Conservation (phyloP, 108 stramenopile species). For the Fistulifera pelliculosa region DNA sequence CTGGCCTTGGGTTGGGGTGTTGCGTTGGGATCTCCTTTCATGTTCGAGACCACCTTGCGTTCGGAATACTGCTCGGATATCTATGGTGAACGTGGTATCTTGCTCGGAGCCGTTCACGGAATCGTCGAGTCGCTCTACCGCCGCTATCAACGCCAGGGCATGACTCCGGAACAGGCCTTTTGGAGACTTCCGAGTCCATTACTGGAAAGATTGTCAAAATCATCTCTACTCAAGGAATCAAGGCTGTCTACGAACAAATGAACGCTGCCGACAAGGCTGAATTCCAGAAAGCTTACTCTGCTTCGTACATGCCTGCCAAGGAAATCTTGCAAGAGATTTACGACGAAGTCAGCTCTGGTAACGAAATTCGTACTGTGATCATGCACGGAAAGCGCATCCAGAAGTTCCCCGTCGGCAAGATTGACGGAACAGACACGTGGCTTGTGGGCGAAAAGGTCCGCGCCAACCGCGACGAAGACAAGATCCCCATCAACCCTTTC, state of each 20-base stretch:
- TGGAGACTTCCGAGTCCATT: constrained; percentile 91
- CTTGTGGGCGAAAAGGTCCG: constrained; percentile 93
- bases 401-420: constrained; percentile 95
- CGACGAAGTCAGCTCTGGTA: constrained; percentile 94
- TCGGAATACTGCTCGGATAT: constrained; percentile 97
- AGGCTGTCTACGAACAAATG: constrained; percentile 90
- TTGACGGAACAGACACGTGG: constrained; percentile 97
- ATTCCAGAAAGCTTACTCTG: constrained; percentile 91
- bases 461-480: constrained; percentile 87
- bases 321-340: constrained; percentile 99
- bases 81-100: constrained; percentile 96
- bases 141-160: constrained; percentile 93
- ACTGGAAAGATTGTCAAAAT: constrained; percentile 95
- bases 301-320: constrained; percentile 92
- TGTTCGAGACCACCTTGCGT: constrained; percentile 93
- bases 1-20: constrained; percentile 96
- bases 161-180: constrained; percentile 92
- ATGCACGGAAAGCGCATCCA: constrained; percentile 90
- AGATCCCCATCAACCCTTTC: constrained; percentile 97
- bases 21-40: constrained; percentile 94
- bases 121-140: constrained; percentile 96
- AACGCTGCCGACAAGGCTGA: constrained; percentile 78
- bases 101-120: constrained; percentile 95
- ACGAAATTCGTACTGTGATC: constrained; percentile 96
- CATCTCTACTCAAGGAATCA: constrained; percentile 94